Evolutionary conservation across 2,329 filamentous ascomycete species (phyloP).

Genomic region (Polytolypa hystricis): DNA sequence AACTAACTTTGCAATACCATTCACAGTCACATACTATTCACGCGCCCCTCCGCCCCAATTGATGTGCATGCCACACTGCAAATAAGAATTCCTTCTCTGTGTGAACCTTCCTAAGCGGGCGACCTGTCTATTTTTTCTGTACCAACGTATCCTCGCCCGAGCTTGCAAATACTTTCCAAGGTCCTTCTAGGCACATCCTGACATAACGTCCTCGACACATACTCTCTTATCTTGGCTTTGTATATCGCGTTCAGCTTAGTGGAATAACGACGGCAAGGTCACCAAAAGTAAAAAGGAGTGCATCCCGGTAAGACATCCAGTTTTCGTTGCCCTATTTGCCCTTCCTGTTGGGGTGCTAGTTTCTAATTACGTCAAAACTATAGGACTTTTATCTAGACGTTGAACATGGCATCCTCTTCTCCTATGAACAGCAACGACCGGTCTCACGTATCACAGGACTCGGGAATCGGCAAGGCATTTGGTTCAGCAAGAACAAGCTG

Average conservation of each 20-base stretch:
- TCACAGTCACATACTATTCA: too few species aligned
- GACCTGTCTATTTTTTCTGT: constrained; percentile 13
- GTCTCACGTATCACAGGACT: constrained; percentile 26
- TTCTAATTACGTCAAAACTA: constrained; percentile 9
- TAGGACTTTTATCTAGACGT: constrained; percentile 22
- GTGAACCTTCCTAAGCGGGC: constrained; percentile 1
- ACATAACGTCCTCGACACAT: constrained; percentile 7
- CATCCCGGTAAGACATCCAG: constrained; percentile 29
- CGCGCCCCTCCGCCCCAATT: too few species aligned
- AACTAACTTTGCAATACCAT: background rate
- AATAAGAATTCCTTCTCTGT: constrained; percentile 17
- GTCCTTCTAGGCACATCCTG: constrained; percentile 6
- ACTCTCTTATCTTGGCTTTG: constrained; percentile 17
- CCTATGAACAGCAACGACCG: constrained; percentile 23
- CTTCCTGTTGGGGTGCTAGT: background rate
- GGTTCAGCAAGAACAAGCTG: constrained; percentile 32
- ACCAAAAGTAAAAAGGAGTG: constrained; percentile 21
- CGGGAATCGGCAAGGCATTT: constrained; percentile 34
- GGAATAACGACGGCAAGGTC: constrained; percentile 12
- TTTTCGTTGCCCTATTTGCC: constrained; percentile 4
- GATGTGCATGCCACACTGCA: constrained; percentile 22
- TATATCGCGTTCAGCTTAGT: too few species aligned
- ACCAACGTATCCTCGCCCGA: constrained; percentile 8
- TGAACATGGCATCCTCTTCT: constrained; percentile 29
- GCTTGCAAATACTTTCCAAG: constrained; percentile 8